Evolutionary conservation across 768 basidiomycete genomes (phyloP).

Genomic region (Melanogaster broomeanus): DNA sequence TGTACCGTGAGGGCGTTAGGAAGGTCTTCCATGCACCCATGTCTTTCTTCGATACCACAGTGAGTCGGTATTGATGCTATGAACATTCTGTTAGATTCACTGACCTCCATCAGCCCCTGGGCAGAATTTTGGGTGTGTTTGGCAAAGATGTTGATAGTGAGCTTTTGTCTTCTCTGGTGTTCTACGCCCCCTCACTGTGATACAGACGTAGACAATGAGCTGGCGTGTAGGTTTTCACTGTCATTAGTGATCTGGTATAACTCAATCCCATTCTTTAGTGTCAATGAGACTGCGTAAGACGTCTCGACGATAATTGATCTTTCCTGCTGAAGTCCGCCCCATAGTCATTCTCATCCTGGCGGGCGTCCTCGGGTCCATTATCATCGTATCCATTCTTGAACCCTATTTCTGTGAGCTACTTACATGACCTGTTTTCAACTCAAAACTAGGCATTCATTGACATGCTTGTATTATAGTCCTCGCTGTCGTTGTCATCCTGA

Average conservation of each 20-base stretch:
- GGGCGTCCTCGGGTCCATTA: slow-evolving; percentile 50
- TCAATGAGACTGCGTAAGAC: slow-evolving; percentile 54
- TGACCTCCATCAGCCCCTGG: slow-evolving; percentile 48
- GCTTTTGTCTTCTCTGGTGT: slow-evolving; percentile 1
- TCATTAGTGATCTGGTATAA: not conserved
- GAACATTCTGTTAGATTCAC: not conserved
- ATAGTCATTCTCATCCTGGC: slow-evolving; percentile 53
- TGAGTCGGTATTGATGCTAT: slow-evolving; percentile 16
- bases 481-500: slow-evolving; percentile 49
- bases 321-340: not conserved
- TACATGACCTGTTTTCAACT: too few species aligned
- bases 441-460: not conserved
- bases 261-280: slow-evolving; percentile 32
- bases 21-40: slow-evolving; percentile 72
- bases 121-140: slow-evolving; percentile 61
- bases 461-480: slow-evolving; percentile 41
- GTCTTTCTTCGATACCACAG: slow-evolving; percentile 76
- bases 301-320: not conserved
- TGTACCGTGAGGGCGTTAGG: slow-evolving; percentile 57
- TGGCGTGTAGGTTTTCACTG: slow-evolving; percentile 44
- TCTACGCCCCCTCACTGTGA: not conserved
- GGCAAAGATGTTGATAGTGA: slow-evolving; percentile 68
- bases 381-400: slow-evolving; percentile 59
- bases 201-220: slow-evolving; percentile 55
- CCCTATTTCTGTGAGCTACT: slow-evolving; percentile 56